Conservation (phyloP, 2,329 filamentous ascomycete species). For the Xylariaceae sp. region DNA sequence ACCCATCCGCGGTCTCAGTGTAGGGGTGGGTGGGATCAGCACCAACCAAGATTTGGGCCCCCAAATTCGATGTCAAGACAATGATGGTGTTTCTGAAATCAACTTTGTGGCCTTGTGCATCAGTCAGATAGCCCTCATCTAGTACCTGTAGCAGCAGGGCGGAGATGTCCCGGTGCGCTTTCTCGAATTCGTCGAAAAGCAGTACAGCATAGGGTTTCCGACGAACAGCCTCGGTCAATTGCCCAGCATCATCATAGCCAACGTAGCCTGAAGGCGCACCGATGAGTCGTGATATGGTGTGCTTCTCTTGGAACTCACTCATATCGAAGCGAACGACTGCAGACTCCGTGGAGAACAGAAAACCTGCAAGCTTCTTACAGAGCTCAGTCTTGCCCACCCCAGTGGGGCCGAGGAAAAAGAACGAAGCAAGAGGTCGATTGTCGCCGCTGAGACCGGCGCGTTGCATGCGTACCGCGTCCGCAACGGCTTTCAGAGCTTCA, state of each 20-base stretch:
- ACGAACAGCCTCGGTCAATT: conserved; percentile 90
- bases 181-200: conserved; percentile 96
- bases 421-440: conserved; percentile 85
- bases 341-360: conserved; percentile 87
- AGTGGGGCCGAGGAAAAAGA: conserved; percentile 97
- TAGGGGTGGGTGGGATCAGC: conserved; percentile 62
- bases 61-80: conserved; percentile 91
- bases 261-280: conserved; percentile 92
- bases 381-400: conserved; percentile 97
- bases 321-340: conserved; percentile 95
- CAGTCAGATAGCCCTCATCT: conserved; percentile 93
- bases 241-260: conserved; percentile 93
- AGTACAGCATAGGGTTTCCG: conserved; percentile 94
- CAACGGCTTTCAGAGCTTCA: conserved; percentile 84
- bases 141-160: conserved; percentile 88
- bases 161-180: conserved; percentile 92
- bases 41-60: conserved; percentile 84
- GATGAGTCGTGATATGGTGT: conserved; percentile 89
- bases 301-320: conserved; percentile 96
- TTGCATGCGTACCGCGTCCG: conserved; percentile 90
- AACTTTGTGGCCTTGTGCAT: conserved; percentile 92
- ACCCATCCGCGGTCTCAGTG: conserved; percentile 58
- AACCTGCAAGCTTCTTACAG: conserved; percentile 90
- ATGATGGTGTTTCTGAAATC: conserved; percentile 97
- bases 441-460: conserved; percentile 87